phyloP scores from a whole-genome alignment of 768 basidiomycete genomes.

The Agaricus sinodeliciosus region DNA sequence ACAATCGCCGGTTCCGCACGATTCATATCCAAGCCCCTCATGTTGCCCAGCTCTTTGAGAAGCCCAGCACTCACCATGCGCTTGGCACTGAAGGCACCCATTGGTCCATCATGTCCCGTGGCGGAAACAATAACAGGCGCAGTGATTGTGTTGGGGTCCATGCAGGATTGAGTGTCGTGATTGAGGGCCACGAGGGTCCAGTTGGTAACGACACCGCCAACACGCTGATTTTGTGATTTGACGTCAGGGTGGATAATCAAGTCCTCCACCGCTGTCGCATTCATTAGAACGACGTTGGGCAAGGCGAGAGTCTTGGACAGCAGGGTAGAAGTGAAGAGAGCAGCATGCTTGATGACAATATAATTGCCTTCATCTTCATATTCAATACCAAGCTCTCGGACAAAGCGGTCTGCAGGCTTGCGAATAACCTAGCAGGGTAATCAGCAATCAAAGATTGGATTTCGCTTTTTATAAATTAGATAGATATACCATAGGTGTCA shows the following conservation, averaged over 20 bases:
- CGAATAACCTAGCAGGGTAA: conserved; percentile 49
- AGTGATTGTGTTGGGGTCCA: conserved; percentile 81
- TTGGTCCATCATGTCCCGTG: conserved; percentile 73
- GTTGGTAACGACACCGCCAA: conserved; percentile 46
- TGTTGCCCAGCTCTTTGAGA: conserved; percentile 68
- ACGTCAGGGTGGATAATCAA: conserved; percentile 63
- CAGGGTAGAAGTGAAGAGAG: conserved; percentile 73
- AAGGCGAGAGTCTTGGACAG: conserved; percentile 63
- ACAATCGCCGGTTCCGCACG: conserved; percentile 79
- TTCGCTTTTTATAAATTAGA: background rate
- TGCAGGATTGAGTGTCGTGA: conserved; percentile 75
- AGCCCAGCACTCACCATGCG: conserved; percentile 71
- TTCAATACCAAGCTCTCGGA: conserved; percentile 60
- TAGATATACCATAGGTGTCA: conserved; percentile 63
- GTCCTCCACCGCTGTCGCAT: conserved; percentile 79
- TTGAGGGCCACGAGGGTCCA: conserved; percentile 46
- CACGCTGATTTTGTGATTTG: conserved; percentile 29
- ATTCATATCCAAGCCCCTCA: conserved; percentile 78
- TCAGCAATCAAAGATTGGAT: background rate
- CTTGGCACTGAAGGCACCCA: conserved; percentile 81
- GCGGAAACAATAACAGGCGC: conserved; percentile 67
- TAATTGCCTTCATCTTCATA: conserved; percentile 76
- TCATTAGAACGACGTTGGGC: conserved; percentile 70
- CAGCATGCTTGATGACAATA: conserved; percentile 79
- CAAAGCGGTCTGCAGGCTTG: conserved; percentile 71